phyloP scores from a whole-genome alignment of 2,329 filamentous ascomycete species.

The Juglanconis juglandina region DNA sequence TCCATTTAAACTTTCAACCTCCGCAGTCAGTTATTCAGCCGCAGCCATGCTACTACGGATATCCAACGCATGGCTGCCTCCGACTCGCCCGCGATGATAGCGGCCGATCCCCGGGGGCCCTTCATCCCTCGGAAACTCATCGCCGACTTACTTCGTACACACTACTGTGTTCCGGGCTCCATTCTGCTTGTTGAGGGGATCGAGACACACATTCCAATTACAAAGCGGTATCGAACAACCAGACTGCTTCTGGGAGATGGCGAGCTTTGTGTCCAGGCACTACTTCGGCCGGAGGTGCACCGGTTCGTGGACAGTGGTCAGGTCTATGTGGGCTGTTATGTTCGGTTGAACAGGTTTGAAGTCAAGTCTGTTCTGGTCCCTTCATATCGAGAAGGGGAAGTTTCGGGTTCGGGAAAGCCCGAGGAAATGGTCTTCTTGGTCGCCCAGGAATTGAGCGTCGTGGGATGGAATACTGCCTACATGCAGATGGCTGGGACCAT shows the following conservation, averaged over 20 bases:
- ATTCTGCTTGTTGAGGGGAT: slow-evolving; percentile 43
- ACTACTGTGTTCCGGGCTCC: slow-evolving; percentile 44
- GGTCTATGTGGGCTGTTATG: slow-evolving; percentile 46
- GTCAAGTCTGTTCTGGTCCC: slow-evolving; percentile 24
- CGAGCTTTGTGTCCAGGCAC: slow-evolving; percentile 51
- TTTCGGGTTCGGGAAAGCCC: not conserved
- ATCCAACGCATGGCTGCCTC: slow-evolving; percentile 4
- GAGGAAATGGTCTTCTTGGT: slow-evolving; percentile 41
- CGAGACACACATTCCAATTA: slow-evolving; percentile 15
- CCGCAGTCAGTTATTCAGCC: not conserved
- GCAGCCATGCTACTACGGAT: slow-evolving; percentile 6
- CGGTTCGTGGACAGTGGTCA: slow-evolving; percentile 43
- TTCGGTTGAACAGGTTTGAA: slow-evolving; percentile 42
- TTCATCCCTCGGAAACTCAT: slow-evolving; percentile 40
- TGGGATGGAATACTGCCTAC: slow-evolving; percentile 48
- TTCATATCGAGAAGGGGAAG: slow-evolving; percentile 16
- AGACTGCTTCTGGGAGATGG: slow-evolving; percentile 52
- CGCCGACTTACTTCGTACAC: slow-evolving; percentile 45
- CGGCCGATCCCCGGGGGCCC: slow-evolving; percentile 23
- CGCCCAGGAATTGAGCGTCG: slow-evolving; percentile 40
- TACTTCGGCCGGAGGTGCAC: slow-evolving; percentile 45
- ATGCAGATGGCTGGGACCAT: slow-evolving; percentile 22
- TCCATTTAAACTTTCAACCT: not conserved
- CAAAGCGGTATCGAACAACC: slow-evolving; percentile 39
- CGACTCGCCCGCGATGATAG: slow-evolving; percentile 18